Base-by-base conservation (phyloP, 2,329 filamentous ascomycete genomes). In the Hymenotorrendiella dingleyae region DNA sequence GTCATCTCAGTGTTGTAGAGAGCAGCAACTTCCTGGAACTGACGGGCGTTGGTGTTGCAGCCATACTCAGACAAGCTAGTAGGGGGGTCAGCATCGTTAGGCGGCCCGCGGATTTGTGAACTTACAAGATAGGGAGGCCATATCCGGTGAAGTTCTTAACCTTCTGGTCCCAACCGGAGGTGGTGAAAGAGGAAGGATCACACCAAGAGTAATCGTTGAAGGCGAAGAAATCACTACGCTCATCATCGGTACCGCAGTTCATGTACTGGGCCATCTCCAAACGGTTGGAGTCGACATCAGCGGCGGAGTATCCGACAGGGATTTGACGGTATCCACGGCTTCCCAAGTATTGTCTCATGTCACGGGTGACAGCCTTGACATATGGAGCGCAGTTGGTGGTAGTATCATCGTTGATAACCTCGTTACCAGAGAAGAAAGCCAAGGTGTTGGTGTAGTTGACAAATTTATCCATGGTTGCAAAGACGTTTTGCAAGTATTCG, bases 1-100 rank as follows among this genome's bases (percentile, higher is more conserved):
- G 84, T 89, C 91, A 97, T 97, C 47, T 95, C 64, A 16, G 66
- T 67, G 66, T 71, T 78, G 82, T 96, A 97, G 45, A 98, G 73
- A 34, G 90, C 74, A 36, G 67, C 66, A 40, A 96, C 68, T 69
- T 96, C 91, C 46, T 80, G 72, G 60, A 95, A 98, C 59, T 83
- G 71, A 56, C 91, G 90, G 47, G 71, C 78, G 72, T 86, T 89
- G 62, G 77, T 84, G 67, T 63, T 88, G 72, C 93, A 98, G 49
- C 93, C 93, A 62, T 85, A 97, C 67, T 97, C 93, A 38, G 90
- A 96, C 41, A 98, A 47, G 48, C 57, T 28, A 12, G 3, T 45
- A 55, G 49, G 27, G 37, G 12, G 7, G 6, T n/a, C n/a, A n/a
- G n/a, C n/a, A n/a, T n/a, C n/a, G n/a, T n/a, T n/a, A n/a, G n/a